Evolutionary conservation across 176 grass and related monocot species (phyloP), one percentile per base, ranked within the genome.

Genomic region (Miscanthus lutarioriparius): DNA sequence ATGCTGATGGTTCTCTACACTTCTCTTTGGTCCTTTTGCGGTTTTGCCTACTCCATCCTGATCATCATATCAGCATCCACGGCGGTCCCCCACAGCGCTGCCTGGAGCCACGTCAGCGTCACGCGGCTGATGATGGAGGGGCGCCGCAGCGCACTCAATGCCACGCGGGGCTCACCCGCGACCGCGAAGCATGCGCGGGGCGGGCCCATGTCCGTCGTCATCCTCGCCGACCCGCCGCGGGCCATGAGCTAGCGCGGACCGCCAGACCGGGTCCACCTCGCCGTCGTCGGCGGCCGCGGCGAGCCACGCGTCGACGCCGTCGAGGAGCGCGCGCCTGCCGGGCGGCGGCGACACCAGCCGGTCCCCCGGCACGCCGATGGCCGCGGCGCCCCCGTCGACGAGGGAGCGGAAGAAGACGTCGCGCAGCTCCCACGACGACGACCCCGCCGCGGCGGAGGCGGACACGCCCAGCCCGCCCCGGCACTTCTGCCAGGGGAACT

Each of bases 351-450:
- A 79, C 44, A 81, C 86, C 59, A 91, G 86, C 56, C 92, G 89
- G 65, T 91, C 92, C 10, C 86, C 92, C 14, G 89, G 92, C 10
- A 94, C 72, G 36, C 89, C 92, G 65, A 91, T 94, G 74, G 76
- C 76, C 27, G 83, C 75, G 6, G 81, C 79, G 53, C 83, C 44
- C 49, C 90, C 88, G 64, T 97, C 92, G 2, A 94, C 84, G 74
- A 91, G 90, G 3, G 88, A 97, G 72, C 65, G 85, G 88, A 94
- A 97, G 92, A 97, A 94, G 35, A 97, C 95, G 74, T 97, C 88
- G 7, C 87, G 85, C 58, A 94, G 82, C 64, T 94, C 87, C 80
- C 88, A 84, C 20, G 78, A 83, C 30, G 44, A n/a, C 8, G 51
- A n/a, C 70, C 20, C 8, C 22, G 69, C 10, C 13, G 22, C 22